A percentile compares a stretch with the other conserved stretches of the same genome.
Conservation (phyloP, 495 filamentous ascomycete species). For the Aspergillus affinis region DNA sequence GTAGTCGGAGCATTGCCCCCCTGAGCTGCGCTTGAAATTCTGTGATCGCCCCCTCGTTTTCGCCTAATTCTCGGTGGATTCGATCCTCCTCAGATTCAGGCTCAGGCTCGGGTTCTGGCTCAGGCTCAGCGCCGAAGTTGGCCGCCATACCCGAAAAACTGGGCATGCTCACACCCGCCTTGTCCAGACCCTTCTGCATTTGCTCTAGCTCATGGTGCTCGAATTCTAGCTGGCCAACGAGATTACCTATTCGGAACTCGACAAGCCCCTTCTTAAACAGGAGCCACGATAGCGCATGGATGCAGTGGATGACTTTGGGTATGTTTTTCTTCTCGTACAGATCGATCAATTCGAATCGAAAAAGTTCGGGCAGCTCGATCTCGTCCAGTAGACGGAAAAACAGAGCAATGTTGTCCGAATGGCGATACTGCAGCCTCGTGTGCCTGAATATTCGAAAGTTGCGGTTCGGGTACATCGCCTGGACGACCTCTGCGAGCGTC, state of each 20-base stretch:
- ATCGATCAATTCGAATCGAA: constrained; percentile 96
- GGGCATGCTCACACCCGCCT: constrained; percentile 91
- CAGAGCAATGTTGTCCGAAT: constrained; percentile 93
- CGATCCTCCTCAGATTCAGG: constrained; percentile 87
- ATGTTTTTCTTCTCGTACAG: constrained; percentile 99
- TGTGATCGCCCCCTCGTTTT: constrained; percentile 65
- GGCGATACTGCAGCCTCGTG: constrained; percentile 83
- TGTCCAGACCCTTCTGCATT: constrained; percentile 94
- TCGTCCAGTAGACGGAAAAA: constrained; percentile 94
- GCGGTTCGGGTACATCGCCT: constrained; percentile 76
- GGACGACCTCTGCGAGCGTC: constrained; percentile 93
- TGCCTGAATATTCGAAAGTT: constrained; percentile 80
- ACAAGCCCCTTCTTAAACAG: constrained; percentile 92
- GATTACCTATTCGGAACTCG: constrained; percentile 95
- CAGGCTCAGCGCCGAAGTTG: constrained; percentile 83
- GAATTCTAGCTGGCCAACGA: constrained; percentile 95
- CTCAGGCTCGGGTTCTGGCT: constrained; percentile 62
- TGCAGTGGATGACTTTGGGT: constrained; percentile 98
- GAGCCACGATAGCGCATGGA: constrained; percentile 95
- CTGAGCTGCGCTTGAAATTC: constrained; percentile 88
- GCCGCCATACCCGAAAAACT: constrained; percentile 97
- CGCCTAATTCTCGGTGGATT: constrained; percentile 77
- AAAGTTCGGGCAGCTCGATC: constrained; percentile 94
- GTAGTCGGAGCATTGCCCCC: constrained; percentile 74
- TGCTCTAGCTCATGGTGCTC: constrained; percentile 96